Conservation (phyloP, 352 stramenopile genomes). For the Pythium diclinum region DNA sequence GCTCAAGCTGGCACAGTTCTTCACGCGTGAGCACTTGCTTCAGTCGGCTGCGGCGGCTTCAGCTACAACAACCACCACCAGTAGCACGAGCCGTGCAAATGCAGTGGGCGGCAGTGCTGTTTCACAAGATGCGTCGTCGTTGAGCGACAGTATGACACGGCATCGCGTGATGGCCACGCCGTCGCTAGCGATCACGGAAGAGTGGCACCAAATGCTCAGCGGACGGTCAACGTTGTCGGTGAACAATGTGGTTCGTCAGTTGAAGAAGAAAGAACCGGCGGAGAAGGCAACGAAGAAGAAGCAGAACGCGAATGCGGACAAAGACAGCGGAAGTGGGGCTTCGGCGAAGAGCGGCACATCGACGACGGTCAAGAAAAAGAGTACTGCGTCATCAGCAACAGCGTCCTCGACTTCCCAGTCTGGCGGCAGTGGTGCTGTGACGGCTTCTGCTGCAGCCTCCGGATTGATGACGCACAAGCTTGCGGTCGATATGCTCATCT, state of each 20-base stretch:
- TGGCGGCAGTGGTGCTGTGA: slow-evolving; percentile 1
- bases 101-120: slow-evolving; percentile 24
- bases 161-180: slow-evolving; percentile 88
- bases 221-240: slow-evolving; percentile 74
- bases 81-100: slow-evolving; percentile 11
- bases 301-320: not conserved
- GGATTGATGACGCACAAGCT: slow-evolving; percentile 42
- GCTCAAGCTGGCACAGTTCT: slow-evolving; percentile 79
- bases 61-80: not conserved
- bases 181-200: slow-evolving; percentile 76
- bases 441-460: slow-evolving; percentile 19
- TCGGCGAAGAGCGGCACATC: not conserved
- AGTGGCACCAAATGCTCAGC: slow-evolving; percentile 73
- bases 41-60: slow-evolving; percentile 33
- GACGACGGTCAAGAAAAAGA: slow-evolving; percentile 28
- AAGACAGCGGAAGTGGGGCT: not conserved
- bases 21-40: slow-evolving; percentile 83
- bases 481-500: slow-evolving; percentile 76
- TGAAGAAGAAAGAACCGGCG: slow-evolving; percentile 41
- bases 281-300: slow-evolving; percentile 62
- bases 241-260: slow-evolving; percentile 76
- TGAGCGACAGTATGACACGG: slow-evolving; percentile 62
- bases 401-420: slow-evolving; percentile 3
- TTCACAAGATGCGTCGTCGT: slow-evolving; percentile 21
- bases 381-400: not conserved